Base-by-base conservation (phyloP, 2,329 filamentous ascomycete genomes). In the Thielaviopsis populi region DNA sequence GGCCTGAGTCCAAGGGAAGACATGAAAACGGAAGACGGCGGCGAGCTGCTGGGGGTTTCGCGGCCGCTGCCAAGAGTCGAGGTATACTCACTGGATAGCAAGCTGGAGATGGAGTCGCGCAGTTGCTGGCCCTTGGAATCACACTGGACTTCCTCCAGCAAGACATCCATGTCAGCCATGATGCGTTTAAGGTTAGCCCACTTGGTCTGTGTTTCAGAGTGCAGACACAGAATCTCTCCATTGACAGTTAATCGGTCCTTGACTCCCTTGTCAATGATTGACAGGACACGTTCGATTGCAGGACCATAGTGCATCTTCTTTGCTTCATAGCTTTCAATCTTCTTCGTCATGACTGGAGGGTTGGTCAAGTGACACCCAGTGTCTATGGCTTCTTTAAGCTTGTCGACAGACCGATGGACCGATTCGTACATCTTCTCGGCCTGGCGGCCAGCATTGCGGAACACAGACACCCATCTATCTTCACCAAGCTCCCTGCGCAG, bases 401-500 rank as follows among this genome's bases (percentile, higher is more conserved):
- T 95, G 58, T 79, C 75, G 65, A 95, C 83, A 71, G 91, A 96
- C 68, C 92, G 83, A 71, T 95, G 89, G 24, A 97, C 89, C 2
- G 91, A 96, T 69, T 96, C 90, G 71, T 90, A 92, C 91, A 99
- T 96, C 76, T 96, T 96, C 69, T 94, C 84, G 3, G 94, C 92
- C 74, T 96, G 91, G 65, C 87, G 82, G 15, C 91, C 91, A 17
- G 94, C 94, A 68, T 94, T 92, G 64, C 92, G 84, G 76, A 99
- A 99, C 42, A 97, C 91, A 62, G 95, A 81, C 53, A 99, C 86
- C 94, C 94, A 99, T 64, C 91, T 86, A 71, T 99, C 94, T 72
- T 99, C 94, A 33, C 91, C 91, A 3, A 99, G 78, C 72, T 99
- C 94, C 72, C 91, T 88, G 67, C 91, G 83, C 58, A 99, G 75